A percentile compares a stretch with the other conserved stretches of the same genome.
phyloP scores from a whole-genome alignment of 1,284 basidiomycete species.

The Microbotryum scabiosae region DNA sequence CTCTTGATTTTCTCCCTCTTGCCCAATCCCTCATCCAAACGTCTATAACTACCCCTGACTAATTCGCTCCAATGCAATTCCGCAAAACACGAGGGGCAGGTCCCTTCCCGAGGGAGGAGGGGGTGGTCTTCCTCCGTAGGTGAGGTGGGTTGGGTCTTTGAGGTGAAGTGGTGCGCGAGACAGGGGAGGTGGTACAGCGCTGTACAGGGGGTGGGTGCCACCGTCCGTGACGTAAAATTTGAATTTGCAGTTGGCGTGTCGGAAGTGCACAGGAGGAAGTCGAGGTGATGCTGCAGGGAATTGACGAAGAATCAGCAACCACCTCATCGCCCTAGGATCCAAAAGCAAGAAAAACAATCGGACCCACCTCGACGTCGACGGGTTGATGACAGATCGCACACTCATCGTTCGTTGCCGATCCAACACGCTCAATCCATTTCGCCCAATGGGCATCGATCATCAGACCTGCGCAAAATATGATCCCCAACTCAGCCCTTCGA shows the following conservation, averaged over 20 bases:
- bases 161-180: constrained; percentile 52
- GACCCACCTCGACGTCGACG: constrained; percentile 49
- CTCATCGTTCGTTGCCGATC: constrained; percentile 36
- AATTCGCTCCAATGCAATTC: constrained; percentile 65
- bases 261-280: constrained; percentile 49
- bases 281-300: constrained; percentile 50
- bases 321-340: no score
- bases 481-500: neutral
- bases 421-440: constrained; percentile 46
- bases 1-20: constrained; percentile 20
- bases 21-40: constrained; percentile 43
- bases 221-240: no score
- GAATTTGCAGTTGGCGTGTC: neutral
- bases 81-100: constrained; percentile 51
- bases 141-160: neutral
- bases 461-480: constrained; percentile 35
- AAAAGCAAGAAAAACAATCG: no score
- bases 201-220: constrained; percentile 43
- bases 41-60: constrained; percentile 58
- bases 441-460: constrained; percentile 53
- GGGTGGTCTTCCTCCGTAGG: constrained; percentile 34
- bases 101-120: constrained; percentile 57
- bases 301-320: neutral
- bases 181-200: constrained; percentile 61
- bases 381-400: constrained; percentile 53